phyloP scores from a whole-genome alignment of 352 stramenopile genomes.

The Plasmopara muralis region DNA sequence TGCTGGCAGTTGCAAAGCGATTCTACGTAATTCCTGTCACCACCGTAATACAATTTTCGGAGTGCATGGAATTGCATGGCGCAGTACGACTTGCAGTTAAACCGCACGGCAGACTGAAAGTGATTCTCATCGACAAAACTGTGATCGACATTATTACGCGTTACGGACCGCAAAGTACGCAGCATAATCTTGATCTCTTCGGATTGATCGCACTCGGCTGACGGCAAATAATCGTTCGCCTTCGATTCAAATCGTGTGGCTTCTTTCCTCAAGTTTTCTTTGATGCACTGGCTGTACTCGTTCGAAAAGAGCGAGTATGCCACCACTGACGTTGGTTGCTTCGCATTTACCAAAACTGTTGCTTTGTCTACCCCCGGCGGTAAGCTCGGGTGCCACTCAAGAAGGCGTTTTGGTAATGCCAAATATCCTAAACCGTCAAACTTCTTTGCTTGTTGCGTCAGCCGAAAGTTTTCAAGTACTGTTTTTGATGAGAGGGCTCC shows the following conservation, averaged over 20 bases:
- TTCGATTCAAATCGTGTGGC: conserved; percentile 27
- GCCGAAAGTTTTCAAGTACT: conserved; percentile 57
- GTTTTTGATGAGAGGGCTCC: conserved; percentile 52
- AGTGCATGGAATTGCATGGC: conserved; percentile 86
- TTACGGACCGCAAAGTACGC: conserved; percentile 51
- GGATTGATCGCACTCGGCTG: conserved; percentile 16
- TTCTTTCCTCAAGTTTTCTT: conserved; percentile 62
- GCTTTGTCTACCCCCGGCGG: conserved; percentile 62
- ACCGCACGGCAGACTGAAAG: conserved; percentile 72
- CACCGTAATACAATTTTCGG: conserved; percentile 75
- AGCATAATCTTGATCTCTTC: conserved; percentile 48
- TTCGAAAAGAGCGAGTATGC: conserved; percentile 83
- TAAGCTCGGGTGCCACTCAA: conserved; percentile 77
- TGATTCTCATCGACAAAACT: conserved; percentile 83
- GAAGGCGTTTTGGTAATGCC: conserved; percentile 68
- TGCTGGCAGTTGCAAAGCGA: conserved; percentile 82
- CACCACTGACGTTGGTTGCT: conserved; percentile 78
- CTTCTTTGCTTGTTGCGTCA: conserved; percentile 62
- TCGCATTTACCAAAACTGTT: conserved; percentile 69
- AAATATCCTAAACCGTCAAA: conserved; percentile 55
- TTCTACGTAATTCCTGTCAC: conserved; percentile 82
- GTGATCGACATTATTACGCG: conserved; percentile 79
- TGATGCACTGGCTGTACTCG: conserved; percentile 69
- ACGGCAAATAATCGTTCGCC: conserved; percentile 29
- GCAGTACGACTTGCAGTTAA: conserved; percentile 86